phyloP scores from a whole-genome alignment of 2,329 filamentous ascomycete species.

The Aotearoamyces nothofagi region DNA sequence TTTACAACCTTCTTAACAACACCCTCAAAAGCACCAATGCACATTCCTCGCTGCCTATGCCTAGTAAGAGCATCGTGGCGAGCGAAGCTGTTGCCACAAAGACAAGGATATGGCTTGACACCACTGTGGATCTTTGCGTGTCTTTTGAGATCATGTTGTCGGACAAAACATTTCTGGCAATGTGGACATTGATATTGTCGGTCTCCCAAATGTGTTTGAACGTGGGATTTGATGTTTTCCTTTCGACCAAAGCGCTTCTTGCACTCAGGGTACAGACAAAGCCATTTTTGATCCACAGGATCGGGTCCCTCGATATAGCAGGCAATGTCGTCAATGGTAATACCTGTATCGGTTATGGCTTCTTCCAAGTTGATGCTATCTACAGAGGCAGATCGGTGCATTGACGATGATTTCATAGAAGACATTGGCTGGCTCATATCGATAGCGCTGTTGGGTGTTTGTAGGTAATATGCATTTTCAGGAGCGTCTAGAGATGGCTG shows the following conservation, averaged over 20 bases:
- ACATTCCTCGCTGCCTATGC: slow-evolving; percentile 92
- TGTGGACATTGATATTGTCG: slow-evolving; percentile 87
- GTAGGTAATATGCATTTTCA: slow-evolving; percentile 8
- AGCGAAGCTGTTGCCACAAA: slow-evolving; percentile 88
- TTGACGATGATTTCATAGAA: background rate
- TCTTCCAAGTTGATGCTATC: slow-evolving; percentile 48
- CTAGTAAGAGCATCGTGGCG: slow-evolving; percentile 89
- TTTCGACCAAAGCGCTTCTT: slow-evolving; percentile 88
- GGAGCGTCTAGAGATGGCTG: slow-evolving; percentile 22
- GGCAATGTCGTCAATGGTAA: slow-evolving; percentile 73
- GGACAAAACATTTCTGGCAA: slow-evolving; percentile 90
- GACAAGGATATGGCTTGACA: slow-evolving; percentile 87
- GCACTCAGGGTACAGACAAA: slow-evolving; percentile 64
- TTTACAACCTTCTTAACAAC: slow-evolving; percentile 51
- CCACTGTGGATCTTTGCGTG: slow-evolving; percentile 96
- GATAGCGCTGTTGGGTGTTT: slow-evolving; percentile 2
- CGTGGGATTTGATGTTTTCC: slow-evolving; percentile 97
- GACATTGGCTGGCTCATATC: slow-evolving; percentile 24
- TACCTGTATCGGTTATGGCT: slow-evolving; percentile 62
- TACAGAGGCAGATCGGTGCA: slow-evolving; percentile 39
- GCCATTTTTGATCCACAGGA: slow-evolving; percentile 61
- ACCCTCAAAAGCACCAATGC: slow-evolving; percentile 84
- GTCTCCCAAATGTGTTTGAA: slow-evolving; percentile 95
- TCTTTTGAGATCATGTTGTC: slow-evolving; percentile 91
- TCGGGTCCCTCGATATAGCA: slow-evolving; percentile 61